Conservation (phyloP, 495 filamentous ascomycete genomes). For the Penicillium diatomitis region DNA sequence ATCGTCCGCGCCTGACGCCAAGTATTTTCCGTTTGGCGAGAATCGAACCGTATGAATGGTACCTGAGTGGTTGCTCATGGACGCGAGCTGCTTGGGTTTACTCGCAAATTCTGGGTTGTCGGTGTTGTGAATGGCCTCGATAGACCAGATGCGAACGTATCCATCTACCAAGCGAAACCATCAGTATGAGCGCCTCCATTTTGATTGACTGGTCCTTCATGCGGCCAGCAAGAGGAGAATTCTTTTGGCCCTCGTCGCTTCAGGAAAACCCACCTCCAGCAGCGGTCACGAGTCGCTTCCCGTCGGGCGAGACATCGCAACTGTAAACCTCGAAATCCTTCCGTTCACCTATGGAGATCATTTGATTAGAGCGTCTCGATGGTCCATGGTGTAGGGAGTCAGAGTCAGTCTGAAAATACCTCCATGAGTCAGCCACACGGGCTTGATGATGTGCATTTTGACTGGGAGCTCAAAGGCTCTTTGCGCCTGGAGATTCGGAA, state of each 20-base stretch:
- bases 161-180: slow-evolving; percentile 53
- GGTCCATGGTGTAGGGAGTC: background rate
- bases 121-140: slow-evolving; percentile 79
- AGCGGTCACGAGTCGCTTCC: slow-evolving; percentile 80
- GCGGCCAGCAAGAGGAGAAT: background rate
- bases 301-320: slow-evolving; percentile 93
- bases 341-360: slow-evolving; percentile 59
- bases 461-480: too few species aligned
- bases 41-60: slow-evolving; percentile 97
- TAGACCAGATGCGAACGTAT: slow-evolving; percentile 95
- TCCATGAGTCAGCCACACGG: slow-evolving; percentile 86
- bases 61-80: slow-evolving; percentile 95
- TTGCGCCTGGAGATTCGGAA: too few species aligned
- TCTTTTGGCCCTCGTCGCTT: background rate
- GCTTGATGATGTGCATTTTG: slow-evolving; percentile 82
- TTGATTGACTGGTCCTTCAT: background rate
- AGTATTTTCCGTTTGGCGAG: slow-evolving; percentile 82
- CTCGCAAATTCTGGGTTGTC: slow-evolving; percentile 52
- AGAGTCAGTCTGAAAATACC: slow-evolving; percentile 36
- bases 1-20: slow-evolving; percentile 95
- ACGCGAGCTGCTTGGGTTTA: slow-evolving; percentile 88
- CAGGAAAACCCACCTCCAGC: slow-evolving; percentile 61
- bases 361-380: background rate
- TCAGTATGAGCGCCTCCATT: slow-evolving; percentile 3
- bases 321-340: slow-evolving; percentile 97